Conservation (phyloP, 371 early-diverging fungal genomes). For the Haplosporangium sp. region DNA sequence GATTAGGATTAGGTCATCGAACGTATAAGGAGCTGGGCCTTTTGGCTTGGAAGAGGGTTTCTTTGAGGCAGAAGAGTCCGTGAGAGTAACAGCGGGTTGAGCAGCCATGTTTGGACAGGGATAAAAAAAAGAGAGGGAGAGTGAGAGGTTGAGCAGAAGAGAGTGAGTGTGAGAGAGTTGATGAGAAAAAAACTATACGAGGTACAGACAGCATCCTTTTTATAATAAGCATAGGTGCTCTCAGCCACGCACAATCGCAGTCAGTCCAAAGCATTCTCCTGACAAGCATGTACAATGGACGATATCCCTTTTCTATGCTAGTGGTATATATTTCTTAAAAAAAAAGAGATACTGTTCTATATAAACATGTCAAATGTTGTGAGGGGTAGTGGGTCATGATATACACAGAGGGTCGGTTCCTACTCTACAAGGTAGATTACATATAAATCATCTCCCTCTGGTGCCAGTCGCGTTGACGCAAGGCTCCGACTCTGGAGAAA, state of each 20-base stretch:
- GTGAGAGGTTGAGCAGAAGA: too few relatives aligned
- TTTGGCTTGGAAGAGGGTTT: conserved; percentile 4
- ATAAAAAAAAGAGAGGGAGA: not conserved
- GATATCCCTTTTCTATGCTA: too few relatives aligned
- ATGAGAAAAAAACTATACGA: too few relatives aligned
- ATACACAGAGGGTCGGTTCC: too few relatives aligned
- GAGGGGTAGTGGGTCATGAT: not conserved
- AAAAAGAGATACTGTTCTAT: too few relatives aligned
- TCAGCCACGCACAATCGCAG: too few relatives aligned
- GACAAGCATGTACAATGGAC: too few relatives aligned
- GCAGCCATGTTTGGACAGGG: not conserved
- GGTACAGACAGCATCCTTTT: too few relatives aligned
- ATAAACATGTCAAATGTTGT: not conserved
- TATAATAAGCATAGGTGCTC: too few relatives aligned
- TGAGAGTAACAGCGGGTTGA: not conserved
- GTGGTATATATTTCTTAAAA: too few relatives aligned
- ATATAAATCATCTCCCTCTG: conserved; percentile 36
- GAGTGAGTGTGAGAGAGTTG: too few relatives aligned
- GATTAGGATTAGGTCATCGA: conserved; percentile 24
- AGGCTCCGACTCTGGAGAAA: conserved; percentile 45
- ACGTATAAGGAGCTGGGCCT: conserved; percentile 30
- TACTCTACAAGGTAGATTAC: conserved; percentile 1
- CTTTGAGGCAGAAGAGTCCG: not conserved
- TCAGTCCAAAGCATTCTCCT: too few relatives aligned
- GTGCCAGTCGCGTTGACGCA: conserved; percentile 51